Base-by-base conservation (phyloP, 1,284 basidiomycete genomes). In the Puccinia horiana region DNA sequence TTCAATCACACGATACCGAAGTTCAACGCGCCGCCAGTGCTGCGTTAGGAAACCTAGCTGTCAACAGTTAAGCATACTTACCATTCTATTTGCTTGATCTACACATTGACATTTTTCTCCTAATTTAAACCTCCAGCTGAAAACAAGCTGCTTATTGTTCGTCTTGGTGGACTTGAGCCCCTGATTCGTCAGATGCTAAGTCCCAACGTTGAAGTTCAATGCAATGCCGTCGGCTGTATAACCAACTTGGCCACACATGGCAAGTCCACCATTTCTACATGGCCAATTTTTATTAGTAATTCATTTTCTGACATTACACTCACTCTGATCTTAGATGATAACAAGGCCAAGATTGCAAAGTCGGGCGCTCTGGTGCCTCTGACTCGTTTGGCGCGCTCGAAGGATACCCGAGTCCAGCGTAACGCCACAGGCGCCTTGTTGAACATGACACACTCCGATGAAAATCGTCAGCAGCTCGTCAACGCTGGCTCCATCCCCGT, bases 261-360 rank as follows among this genome's bases (percentile, higher is more conserved):
- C 95, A 83, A 83, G 91, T 88, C 44, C 52, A 65, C 12, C 82
- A 42, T 32, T 49, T 29, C 32, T 44, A 35, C 32, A 32, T 32
- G 65, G 35, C 12, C 44, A 20, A n/a, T 52, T 37, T 37, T 26
- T 54, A 29, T 29, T 0, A 49, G 61, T 9, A 20, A n/a, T n/a
- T n/a, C 14, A 11, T 49, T 26, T 16, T 35, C 23, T 76, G 42
- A 40, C 37, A 12, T 44, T 49, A 40, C 26, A 23, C 20, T 69
- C 63, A 74, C 42, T 29, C 32, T 42, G 74, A 83, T 92, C 20
- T 11, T 82, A 90, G 96, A 99, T 86, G 97, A 99, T 87, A 99
- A 99, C 91, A 99, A 99, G 91, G 98, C 96, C 74, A 98, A 97
- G 90, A 99, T 99, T 84, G 97, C 97, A 79, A 98, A 98, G 89